Percentiles rank a stretch among this genome's conserved stretches.
Evolutionary conservation across 2,329 filamentous ascomycete species (phyloP).

Genomic region (Fusarium pseudograminearum): DNA sequence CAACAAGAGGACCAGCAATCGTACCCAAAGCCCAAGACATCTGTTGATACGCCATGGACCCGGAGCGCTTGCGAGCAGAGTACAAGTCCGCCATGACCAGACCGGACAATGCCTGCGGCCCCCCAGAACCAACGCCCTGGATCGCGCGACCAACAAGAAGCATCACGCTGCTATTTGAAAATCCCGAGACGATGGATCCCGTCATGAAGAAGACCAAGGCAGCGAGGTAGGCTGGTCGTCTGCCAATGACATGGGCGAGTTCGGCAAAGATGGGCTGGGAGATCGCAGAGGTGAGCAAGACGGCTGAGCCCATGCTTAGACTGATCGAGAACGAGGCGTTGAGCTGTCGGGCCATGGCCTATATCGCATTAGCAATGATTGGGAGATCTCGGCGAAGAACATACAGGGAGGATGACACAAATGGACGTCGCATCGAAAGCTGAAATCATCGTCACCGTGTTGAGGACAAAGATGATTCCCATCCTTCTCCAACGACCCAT

Average conservation of each 20-base stretch:
- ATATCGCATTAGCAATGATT: neutral
- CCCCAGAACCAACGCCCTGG: conserved; percentile 55
- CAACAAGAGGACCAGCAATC: conserved; percentile 49
- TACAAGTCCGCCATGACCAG: conserved; percentile 56
- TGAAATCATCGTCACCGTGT: conserved; percentile 39
- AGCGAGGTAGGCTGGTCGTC: conserved; percentile 47
- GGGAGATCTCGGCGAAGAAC: neutral
- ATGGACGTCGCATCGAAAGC: conserved; percentile 49
- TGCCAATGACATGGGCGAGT: conserved; percentile 53
- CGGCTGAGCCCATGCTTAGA: conserved; percentile 68
- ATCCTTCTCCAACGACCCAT: conserved; percentile 19
- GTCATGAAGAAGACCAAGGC: conserved; percentile 51
- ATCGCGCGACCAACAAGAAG: conserved; percentile 52
- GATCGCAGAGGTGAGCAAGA: conserved; percentile 73
- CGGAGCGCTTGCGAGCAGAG: conserved; percentile 56
- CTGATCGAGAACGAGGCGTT: conserved; percentile 44
- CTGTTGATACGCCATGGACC: conserved; percentile 54
- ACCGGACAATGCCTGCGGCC: conserved; percentile 50
- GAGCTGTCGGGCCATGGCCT: conserved; percentile 45
- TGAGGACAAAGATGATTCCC: conserved; percentile 40
- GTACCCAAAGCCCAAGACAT: conserved; percentile 69
- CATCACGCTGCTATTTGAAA: conserved; percentile 47
- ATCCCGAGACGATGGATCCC: conserved; percentile 57
- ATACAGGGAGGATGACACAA: conserved; percentile 47
- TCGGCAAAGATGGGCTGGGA: conserved; percentile 64